Base-by-base conservation (phyloP, 2,329 filamentous ascomycete species). In the Capronia epimyces region DNA sequence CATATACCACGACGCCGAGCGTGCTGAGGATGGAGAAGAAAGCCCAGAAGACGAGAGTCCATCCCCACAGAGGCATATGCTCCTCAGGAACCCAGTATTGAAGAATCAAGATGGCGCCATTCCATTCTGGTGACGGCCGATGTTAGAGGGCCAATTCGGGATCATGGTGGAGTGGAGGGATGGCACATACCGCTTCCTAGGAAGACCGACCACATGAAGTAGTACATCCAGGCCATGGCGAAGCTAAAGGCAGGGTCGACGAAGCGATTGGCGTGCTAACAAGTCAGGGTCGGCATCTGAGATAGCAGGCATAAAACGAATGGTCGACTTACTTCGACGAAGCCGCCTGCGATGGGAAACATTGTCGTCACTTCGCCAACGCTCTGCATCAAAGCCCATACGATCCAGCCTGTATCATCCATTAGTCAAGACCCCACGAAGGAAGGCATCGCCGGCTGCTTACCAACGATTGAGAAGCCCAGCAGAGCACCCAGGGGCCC, bases 1-100 rank as follows among this genome's bases (percentile, higher is more conserved):
- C 76, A 55, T 77, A 79, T 16, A 74, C 67, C 22, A 65, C 68
- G 7, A 81, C 78, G 1, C 75, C 74, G 22, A 80, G 65, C 29
- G 80, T 67, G 57, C 78, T 81, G 39, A 76, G 63, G 1, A 62
- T 18, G 12, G 69, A 51, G 48, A 67, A 66, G 5, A 69, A 18
- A 1, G 64, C 8, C 1, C 66, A 64, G 31, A 72, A 71, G 5
- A 71, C 81, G 46, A 84, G 62, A 59, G 79, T 81, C 39, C 84
- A 68, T 0, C 76, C 82, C 74, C 79, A 83, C 1, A 80, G 80
- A 0, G 82, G 81, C 45, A 85, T 80, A 9, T 1, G 5, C 15
- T 15, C n/a, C 13, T 48, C 52, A 1, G 64, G 65, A 8, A 70
- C 70, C 71, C 72, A 75, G 40, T 71, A 71, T 3, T 66, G 67